Evolutionary conservation across 768 basidiomycete species (phyloP), one percentile per base, ranked within the genome.

Genomic region (Psilocybe cyanescens): DNA sequence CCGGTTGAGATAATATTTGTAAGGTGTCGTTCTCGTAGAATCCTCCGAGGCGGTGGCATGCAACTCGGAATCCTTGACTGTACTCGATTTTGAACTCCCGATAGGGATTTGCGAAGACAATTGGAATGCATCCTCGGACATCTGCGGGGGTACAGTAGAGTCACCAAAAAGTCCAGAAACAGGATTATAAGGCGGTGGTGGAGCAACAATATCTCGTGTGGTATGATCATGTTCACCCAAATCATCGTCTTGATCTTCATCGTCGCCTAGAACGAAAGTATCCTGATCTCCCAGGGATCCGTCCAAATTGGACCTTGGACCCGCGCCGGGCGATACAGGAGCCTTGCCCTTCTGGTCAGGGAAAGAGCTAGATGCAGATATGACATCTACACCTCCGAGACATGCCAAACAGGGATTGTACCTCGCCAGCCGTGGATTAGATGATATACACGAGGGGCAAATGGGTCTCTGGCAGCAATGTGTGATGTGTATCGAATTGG

Each of bases 381-480:
- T 67, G 8, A 81, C 80, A 14, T 71, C 79, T 1, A 86, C 81
- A 2, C 88, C 88, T 11, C 80, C 83, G 1, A 90, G 78, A 68
- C 91, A 92, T 6, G 80, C 79, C 16, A 93, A 73, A 71, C 91
- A 93, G 6, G 91, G 91, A 68, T 91, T 76, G 68, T 92, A 92
- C 59, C 86, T 77, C 35, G 79, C 74, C 19, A 92, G 78, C 16
- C 91, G 82, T 0, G 89, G 86, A 68, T 91, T 92, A 2, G 75
- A 69, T 1, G 71, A 58, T 19, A 88, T 73, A 68, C 91, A 93
- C 2, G 70, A 58, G 5, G 79, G 76, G 65, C 91, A 93, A 55
- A 93, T 92, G 3, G 83, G 84, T 0, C 84, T 81, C 7, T 68
- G 62, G 74, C 91, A 93, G 73, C 91, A 93, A 9, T 68, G 74